These are phyloP conservation scores for Ampelocalamus luodianensis DNA, from an alignment of 176 grass and related monocot species.

Conservation along the genomic window DNA sequence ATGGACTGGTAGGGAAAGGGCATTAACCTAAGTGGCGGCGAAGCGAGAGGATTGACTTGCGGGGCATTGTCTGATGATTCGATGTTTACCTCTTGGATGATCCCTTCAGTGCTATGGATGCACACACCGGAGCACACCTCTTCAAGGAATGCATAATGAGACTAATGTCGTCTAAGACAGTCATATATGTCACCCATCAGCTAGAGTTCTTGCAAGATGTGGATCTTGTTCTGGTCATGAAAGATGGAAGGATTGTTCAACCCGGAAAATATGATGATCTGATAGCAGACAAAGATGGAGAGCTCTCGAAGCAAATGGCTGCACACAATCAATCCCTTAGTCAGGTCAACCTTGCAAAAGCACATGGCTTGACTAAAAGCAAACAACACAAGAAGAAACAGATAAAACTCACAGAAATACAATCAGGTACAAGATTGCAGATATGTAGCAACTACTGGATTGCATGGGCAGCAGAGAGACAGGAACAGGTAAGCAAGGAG, in stretches of 20 bases:
- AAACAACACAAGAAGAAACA: conserved; percentile 49
- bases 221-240: conserved; percentile 86
- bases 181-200: conserved; percentile 90
- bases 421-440: conserved; percentile 59
- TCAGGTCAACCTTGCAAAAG: conserved; percentile 62
- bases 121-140: conserved; percentile 76
- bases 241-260: conserved; percentile 82
- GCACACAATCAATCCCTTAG: conserved; percentile 72
- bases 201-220: conserved; percentile 77
- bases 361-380: conserved; percentile 34
- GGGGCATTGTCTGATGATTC: conserved; percentile 76
- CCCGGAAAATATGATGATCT: conserved; percentile 84
- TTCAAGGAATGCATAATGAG: conserved; percentile 86
- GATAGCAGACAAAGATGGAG: conserved; percentile 56
- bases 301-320: conserved; percentile 69
- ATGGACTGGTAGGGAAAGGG: conserved; percentile 77
- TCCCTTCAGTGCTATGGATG: conserved; percentile 93
- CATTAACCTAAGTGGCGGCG: conserved; percentile 87
- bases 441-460: conserved; percentile 95
- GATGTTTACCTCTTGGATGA: conserved; percentile 88
- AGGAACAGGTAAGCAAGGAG: conserved; percentile 62
- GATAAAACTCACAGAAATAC: conserved; percentile 51
- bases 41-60: conserved; percentile 96
- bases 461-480: conserved; percentile 77
- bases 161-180: conserved; percentile 70